phyloP scores from a whole-genome alignment of 768 basidiomycete species.

The Exsudoporus frostii region DNA sequence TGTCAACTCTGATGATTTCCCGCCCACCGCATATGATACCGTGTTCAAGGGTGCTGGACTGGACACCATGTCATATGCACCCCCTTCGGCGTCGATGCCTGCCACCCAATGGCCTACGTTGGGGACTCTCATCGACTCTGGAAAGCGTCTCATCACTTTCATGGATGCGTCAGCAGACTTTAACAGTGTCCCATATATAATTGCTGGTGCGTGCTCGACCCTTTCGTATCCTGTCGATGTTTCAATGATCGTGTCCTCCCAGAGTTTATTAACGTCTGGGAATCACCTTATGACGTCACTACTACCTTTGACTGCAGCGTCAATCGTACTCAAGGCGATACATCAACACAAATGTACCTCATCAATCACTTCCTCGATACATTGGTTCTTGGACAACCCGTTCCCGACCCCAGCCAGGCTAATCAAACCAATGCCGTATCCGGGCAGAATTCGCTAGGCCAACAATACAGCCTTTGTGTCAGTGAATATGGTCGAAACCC shows the following conservation, averaged over 20 bases:
- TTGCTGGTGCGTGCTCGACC: constrained; percentile 64
- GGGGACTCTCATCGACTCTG: constrained; percentile 71
- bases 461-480: constrained; percentile 69
- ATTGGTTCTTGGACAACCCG: constrained; percentile 52
- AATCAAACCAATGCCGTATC: constrained; percentile 73
- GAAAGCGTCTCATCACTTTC: constrained; percentile 79
- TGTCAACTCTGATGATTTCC: constrained; percentile 77
- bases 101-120: constrained; percentile 81
- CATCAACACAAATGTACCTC: constrained; percentile 74
- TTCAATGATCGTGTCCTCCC: constrained; percentile 3
- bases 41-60: constrained; percentile 74
- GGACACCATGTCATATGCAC: constrained; percentile 70
- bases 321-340: constrained; percentile 73
- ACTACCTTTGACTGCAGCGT: constrained; percentile 79
- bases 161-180: constrained; percentile 78
- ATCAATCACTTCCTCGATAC: constrained; percentile 94
- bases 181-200: constrained; percentile 72
- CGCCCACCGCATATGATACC: constrained; percentile 54
- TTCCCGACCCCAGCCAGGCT: constrained; percentile 61
- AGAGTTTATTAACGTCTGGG: constrained; percentile 93
- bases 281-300: constrained; percentile 64
- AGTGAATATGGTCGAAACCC: constrained; percentile 57
- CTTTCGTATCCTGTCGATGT: not conserved
- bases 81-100: constrained; percentile 54
- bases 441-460: constrained; percentile 72